Percentiles rank a stretch among this genome's conserved stretches.
These are phyloP conservation scores for Zygoascus hellenicus DNA, from an alignment of 1,139 yeast species.

Conservation along the genomic window DNA sequence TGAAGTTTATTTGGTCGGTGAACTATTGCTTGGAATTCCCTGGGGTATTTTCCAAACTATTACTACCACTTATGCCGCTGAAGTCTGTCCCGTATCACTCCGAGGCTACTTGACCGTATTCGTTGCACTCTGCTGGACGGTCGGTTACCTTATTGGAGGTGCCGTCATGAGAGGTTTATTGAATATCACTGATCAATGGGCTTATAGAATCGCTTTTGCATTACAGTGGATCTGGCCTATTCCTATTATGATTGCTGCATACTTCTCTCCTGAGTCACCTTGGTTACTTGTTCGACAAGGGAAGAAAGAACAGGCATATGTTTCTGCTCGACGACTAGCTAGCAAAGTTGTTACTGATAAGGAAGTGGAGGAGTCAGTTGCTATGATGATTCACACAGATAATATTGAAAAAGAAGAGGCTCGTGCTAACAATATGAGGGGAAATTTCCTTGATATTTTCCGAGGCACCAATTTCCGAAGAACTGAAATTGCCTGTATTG, in stretches of 20 bases:
- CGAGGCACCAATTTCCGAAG: slow-evolving; percentile 45
- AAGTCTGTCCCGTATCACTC: slow-evolving; percentile 41
- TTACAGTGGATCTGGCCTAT: slow-evolving; percentile 13
- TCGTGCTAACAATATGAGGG: slow-evolving; percentile 13
- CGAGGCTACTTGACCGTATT: slow-evolving; percentile 26
- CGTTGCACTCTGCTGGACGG: slow-evolving; percentile 14
- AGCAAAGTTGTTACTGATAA: slow-evolving; percentile 14
- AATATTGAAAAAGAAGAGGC: slow-evolving; percentile 35
- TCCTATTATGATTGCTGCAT: slow-evolving; percentile 43
- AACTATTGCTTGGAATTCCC: slow-evolving; percentile 21
- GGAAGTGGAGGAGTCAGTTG: slow-evolving; percentile 23
- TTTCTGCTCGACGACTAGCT: slow-evolving; percentile 18
- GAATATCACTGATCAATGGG: slow-evolving; percentile 11
- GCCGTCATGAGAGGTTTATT: slow-evolving; percentile 15
- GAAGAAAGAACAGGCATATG: slow-evolving; percentile 37
- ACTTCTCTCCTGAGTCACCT: slow-evolving; percentile 54
- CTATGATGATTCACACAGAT: slow-evolving; percentile 38
- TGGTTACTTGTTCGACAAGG: slow-evolving; percentile 45
- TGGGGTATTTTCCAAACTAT: slow-evolving; percentile 44
- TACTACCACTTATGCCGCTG: slow-evolving; percentile 44
- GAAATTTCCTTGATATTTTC: slow-evolving; percentile 43
- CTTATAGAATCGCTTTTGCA: slow-evolving; percentile 17
- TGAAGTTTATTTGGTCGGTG: slow-evolving; percentile 19
- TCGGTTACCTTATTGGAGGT: slow-evolving; percentile 13
- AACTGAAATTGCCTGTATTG: slow-evolving; percentile 45